Evolutionary conservation across 2,329 filamentous ascomycete genomes (phyloP), one percentile per base, ranked within the genome.

Genomic region (Penicillium sumatraense): DNA sequence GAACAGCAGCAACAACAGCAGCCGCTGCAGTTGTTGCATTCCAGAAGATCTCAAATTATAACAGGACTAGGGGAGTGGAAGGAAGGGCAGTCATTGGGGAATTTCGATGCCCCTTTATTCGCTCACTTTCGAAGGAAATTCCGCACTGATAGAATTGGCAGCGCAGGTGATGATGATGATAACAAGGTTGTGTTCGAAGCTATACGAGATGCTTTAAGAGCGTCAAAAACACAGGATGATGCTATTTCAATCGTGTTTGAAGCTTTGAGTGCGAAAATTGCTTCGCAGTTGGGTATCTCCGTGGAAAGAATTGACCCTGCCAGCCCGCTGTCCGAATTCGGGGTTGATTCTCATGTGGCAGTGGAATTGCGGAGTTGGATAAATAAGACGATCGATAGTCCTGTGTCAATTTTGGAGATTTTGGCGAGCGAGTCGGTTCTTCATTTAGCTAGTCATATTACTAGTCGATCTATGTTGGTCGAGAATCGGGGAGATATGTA

Each of bases 351-450:
- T 3, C 70, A 80, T 5, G 72, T 80, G 21, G 78, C 78, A 0
- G 72, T 81, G 1, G 78, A 81, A 57, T 38, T 81, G 29, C 57
- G 78, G 1, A 77, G 75, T 29, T 80, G 77, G 77, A 60, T 80
- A 5, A 60, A 64, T 13, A 67, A 70, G 40, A 69, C 69, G 8
- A 71, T 74, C 51, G 66, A 67, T 0, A 71, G 70, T 2, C 58
- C 56, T 4, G 52, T 67, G 8, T 60, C 68, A 4, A 66, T 69
- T 44, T 41, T 70, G 56, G 67, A 70, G 35, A 69, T 70, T 3
- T 50, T 68, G n/a, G 61, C 66, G 1, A 68, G 59, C 54, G 55
- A 36, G 2, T 65, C 67, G 11, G 49, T 68, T 21, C 35, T 61
- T 24, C 63, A 65, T 6, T 59, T 70, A 35, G 63, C 63, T 29